Evolutionary conservation across 768 basidiomycete species (phyloP), one percentile per base, ranked within the genome.

Genomic region (Hygrophorus russula): DNA sequence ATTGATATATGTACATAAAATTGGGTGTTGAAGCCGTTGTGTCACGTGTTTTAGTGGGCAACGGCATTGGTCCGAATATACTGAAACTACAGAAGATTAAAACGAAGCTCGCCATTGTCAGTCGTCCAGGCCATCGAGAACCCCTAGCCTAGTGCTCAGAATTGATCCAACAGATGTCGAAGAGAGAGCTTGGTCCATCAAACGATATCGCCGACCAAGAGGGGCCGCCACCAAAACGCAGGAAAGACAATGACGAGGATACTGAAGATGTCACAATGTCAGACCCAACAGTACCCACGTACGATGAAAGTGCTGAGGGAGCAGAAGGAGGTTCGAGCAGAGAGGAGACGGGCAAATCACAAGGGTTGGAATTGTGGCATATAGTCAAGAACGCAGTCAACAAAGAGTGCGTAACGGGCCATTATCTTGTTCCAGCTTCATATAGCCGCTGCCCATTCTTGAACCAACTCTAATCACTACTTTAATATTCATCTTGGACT

Each of bases 371-470:
- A 62, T 60, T 87, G 65, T 88, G 82, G 80, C 76, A 80, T 57
- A 74, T 73, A 31, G 71, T 89, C 59, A 84, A 76, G 72, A 82
- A 85, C 61, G 86, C 83, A 56, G 77, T 78, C 59, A 82, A 79
- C 69, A 84, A 85, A 73, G 84, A 88, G 87, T 89, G 73, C 71
- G 85, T 83, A 65, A 50, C 51, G 49, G 46, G 46, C 54, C 50
- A 50, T 53, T 51, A 48, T 55, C 46, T 49, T 55, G 40, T 48
- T 37, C 45, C 45, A 44, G 56, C 51, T 51, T 45, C 51, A 47
- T 47, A 49, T 57, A 40, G 46, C 46, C 18, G 51, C 56, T 52
- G 46, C 20, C 48, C 46, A 35, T 49, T 48, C 46, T 42, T 46
- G 47, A 56, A 54, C 56, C 60, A 47, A 57, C 54, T 50, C 51